These are phyloP conservation scores for Alternaria brassicae DNA, from an alignment of 2,329 filamentous ascomycete genomes.

Conservation along the genomic window DNA sequence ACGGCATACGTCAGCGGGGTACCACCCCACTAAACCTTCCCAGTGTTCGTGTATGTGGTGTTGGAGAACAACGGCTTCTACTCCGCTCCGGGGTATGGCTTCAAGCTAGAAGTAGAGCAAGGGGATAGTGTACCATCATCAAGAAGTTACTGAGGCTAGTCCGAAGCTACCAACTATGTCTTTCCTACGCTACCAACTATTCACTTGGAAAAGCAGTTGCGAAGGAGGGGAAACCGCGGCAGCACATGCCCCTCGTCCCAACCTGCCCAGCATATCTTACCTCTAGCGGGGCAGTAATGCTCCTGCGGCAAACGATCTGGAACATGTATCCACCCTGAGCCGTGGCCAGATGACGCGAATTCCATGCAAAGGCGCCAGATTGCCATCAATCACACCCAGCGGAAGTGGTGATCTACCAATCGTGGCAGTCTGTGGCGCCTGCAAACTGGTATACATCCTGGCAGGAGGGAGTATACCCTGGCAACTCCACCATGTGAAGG, in stretches of 20 bases:
- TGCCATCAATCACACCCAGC: slow-evolving; percentile 28
- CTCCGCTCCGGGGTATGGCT: not conserved
- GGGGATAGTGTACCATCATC: not conserved
- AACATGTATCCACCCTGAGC: slow-evolving; percentile 16
- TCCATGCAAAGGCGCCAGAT: slow-evolving; percentile 30
- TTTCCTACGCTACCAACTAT: not conserved
- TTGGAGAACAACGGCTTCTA: not conserved
- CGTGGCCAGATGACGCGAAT: slow-evolving; percentile 30
- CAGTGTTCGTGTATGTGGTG: not conserved
- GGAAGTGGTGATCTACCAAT: slow-evolving; percentile 31
- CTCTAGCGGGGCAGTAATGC: slow-evolving; percentile 17
- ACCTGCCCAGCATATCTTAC: slow-evolving; percentile 2
- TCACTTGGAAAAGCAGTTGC: not conserved
- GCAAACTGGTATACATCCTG: slow-evolving; percentile 26
- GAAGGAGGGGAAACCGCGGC: not conserved
- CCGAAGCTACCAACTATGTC: not conserved
- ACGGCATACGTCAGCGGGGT: slow-evolving; percentile 24
- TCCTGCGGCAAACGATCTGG: slow-evolving; percentile 1
- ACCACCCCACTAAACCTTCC: not conserved
- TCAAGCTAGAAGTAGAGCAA: not conserved
- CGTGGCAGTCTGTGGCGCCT: slow-evolving; percentile 26
- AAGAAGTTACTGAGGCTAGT: not conserved
- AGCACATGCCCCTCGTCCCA: slow-evolving; percentile 1
- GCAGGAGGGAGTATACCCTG: slow-evolving; percentile 10
- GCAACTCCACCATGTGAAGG: slow-evolving; percentile 21